Percentiles rank a stretch among this genome's conserved stretches.
Evolutionary conservation across 352 stramenopile genomes (phyloP).

Genomic region (Phytophthora tubulina): DNA sequence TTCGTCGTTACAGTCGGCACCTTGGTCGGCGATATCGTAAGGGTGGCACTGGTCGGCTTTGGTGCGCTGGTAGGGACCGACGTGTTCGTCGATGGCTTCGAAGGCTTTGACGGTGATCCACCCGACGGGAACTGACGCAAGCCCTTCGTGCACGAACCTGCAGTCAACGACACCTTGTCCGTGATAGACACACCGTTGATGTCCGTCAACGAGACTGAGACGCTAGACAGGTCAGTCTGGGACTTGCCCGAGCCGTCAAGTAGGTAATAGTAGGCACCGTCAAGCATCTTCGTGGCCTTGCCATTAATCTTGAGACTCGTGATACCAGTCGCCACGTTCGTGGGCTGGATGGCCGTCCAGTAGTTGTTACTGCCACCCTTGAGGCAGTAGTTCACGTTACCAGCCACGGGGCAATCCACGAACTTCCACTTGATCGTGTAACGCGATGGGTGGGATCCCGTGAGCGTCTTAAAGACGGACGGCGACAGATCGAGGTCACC

Average conservation of each 20-base stretch:
- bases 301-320: conserved; percentile 48
- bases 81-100: conserved; percentile 18
- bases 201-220: conserved; percentile 58
- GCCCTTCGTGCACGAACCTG: conserved; percentile 52
- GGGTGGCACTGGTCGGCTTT: background rate
- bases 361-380: conserved; percentile 40
- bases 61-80: background rate
- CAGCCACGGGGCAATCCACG: conserved; percentile 44
- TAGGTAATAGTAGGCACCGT: conserved; percentile 70
- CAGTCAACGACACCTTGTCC: conserved; percentile 55
- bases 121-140: conserved; percentile 47
- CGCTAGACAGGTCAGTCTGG: conserved; percentile 42
- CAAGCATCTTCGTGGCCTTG: conserved; percentile 64
- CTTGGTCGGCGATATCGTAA: conserved; percentile 13
- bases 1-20: conserved; percentile 4
- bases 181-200: conserved; percentile 49
- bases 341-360: conserved; percentile 52
- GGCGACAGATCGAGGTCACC: conserved; percentile 47
- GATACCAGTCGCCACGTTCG: conserved; percentile 44
- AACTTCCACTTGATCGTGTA: conserved; percentile 51
- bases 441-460: conserved; percentile 37
- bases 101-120: conserved; percentile 8
- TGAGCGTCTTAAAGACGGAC: conserved; percentile 50
- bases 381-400: conserved; percentile 41
- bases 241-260: conserved; percentile 48